Evolutionary conservation across 768 basidiomycete species (phyloP).

Genomic region (Suillus weaverae): DNA sequence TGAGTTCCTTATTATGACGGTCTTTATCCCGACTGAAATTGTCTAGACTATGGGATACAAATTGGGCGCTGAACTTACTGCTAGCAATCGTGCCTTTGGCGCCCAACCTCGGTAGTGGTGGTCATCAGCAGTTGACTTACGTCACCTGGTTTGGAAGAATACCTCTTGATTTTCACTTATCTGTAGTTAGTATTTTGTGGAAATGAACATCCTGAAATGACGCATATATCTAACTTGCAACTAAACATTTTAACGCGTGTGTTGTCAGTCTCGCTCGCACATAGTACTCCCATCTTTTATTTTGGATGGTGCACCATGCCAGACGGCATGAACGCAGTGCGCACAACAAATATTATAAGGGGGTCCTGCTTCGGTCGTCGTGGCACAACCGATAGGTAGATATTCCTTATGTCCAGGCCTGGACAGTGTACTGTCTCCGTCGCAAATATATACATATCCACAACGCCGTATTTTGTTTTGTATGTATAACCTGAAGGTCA

Average conservation of each 20-base stretch:
- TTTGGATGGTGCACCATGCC: no score
- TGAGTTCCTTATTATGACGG: conserved; percentile 27
- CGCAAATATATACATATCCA: no score
- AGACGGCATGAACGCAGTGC: neutral
- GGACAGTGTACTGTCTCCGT: no score
- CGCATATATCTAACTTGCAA: neutral
- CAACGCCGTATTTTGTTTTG: no score
- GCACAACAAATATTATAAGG: neutral
- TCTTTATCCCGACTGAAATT: neutral
- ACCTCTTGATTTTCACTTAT: neutral
- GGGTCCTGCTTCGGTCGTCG: no score
- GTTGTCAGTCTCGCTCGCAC: no score
- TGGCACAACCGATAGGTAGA: no score
- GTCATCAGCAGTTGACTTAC: neutral
- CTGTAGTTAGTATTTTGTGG: neutral
- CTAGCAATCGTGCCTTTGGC: conserved; percentile 58
- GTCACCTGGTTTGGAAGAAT: neutral
- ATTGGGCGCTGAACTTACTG: conserved; percentile 72
- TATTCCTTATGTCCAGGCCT: no score
- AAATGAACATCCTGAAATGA: neutral
- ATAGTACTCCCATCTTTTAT: no score
- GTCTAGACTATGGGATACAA: conserved; percentile 60
- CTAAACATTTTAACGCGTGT: neutral
- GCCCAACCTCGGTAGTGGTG: conserved; percentile 1
- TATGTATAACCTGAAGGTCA: no score